Evolutionary conservation across 345 rosid species (phyloP), one percentile per base, ranked within the genome.

Genomic region (Heritiera littoralis): DNA sequence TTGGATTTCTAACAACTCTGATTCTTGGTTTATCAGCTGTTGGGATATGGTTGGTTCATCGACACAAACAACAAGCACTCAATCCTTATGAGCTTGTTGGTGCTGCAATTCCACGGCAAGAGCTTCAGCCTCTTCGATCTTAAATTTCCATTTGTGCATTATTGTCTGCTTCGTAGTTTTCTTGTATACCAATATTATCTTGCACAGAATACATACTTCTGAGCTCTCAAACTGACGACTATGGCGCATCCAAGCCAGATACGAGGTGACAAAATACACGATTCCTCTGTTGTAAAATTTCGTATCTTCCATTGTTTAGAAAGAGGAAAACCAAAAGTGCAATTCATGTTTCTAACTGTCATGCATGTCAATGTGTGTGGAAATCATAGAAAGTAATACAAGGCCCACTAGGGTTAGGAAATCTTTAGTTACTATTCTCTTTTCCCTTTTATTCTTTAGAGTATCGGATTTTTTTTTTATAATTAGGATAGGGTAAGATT

Each of bases 71-170:
- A 75, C 80, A 85, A 77, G 78, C 85, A 9, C 60, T 82, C 40
- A 84, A 78, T 70, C 58, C 78, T 0, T 95, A 95, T 77, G 81
- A 89, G 80, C 94, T 95, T 60, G 97, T 95, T 72, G 89, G 78
- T 77, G 84, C 85, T 11, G 9, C 74, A 52, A 83, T 88, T 67
- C 86, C 89, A 0, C 97, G 92, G 85, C 93, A 89, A 86, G 97
- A 95, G 86, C 97, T 95, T 79, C 95, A 89, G 81, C 92, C 96
- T 60, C 86, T 94, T 43, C 81, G 80, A 52, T 76, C 87, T 51
- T 80, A 77, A 70, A 78, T 13, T 5, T 40, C 23, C 55, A 1
- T 58, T 6, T 3, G 15, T 41, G 49, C 51, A 46, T 46, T 32
- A 18, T 55, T 18, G 3, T 64, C 30, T 43, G 74, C 46, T 20